A percentile compares a stretch with the other conserved stretches of the same genome.
These are phyloP conservation scores for Sicyos edulis DNA, from an alignment of 306 rosid species.

Conservation along the genomic window DNA sequence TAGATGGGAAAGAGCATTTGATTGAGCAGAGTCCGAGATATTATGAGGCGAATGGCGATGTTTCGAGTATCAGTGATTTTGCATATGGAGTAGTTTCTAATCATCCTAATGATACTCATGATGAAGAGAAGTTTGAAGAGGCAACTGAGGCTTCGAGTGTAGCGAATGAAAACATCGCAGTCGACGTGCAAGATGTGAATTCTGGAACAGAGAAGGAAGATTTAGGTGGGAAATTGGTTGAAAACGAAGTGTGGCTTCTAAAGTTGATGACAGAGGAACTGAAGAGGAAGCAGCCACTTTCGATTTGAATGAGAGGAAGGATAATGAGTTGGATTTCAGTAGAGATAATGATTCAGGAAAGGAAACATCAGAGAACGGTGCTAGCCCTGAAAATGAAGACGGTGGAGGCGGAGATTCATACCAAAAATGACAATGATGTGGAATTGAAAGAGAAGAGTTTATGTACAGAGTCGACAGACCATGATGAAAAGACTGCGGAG, in stretches of 20 bases:
- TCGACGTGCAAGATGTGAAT: slow-evolving; percentile 8
- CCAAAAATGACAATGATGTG: slow-evolving; percentile 27
- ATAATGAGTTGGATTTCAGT: slow-evolving; percentile 6
- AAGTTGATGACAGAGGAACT: slow-evolving; percentile 36
- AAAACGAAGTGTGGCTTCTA: slow-evolving; percentile 21
- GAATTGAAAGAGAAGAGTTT: slow-evolving; percentile 28
- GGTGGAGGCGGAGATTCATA: slow-evolving; percentile 22
- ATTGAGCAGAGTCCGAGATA: slow-evolving; percentile 27
- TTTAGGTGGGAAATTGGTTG: slow-evolving; percentile 14
- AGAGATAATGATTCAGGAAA: slow-evolving; percentile 33
- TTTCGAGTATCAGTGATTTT: slow-evolving; percentile 21
- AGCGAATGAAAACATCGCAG: slow-evolving; percentile 15
- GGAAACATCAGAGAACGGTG: slow-evolving; percentile 29
- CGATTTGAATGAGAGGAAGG: slow-evolving; percentile 26
- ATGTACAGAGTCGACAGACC: slow-evolving; percentile 19
- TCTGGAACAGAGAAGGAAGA: slow-evolving; percentile 17
- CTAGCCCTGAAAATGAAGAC: slow-evolving; percentile 25
- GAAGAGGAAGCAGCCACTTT: slow-evolving; percentile 22
- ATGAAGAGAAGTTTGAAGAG: slow-evolving; percentile 48
- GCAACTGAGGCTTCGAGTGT: slow-evolving; percentile 25
- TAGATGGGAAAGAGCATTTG: slow-evolving; percentile 26
- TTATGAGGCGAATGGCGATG: slow-evolving; percentile 6
- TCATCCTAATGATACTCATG: slow-evolving; percentile 24
- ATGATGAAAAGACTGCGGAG: slow-evolving; percentile 25
- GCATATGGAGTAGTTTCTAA: slow-evolving; percentile 26